These are phyloP conservation scores for Didymella segeticola DNA, from an alignment of 2,329 filamentous ascomycete species.

Conservation along the genomic window DNA sequence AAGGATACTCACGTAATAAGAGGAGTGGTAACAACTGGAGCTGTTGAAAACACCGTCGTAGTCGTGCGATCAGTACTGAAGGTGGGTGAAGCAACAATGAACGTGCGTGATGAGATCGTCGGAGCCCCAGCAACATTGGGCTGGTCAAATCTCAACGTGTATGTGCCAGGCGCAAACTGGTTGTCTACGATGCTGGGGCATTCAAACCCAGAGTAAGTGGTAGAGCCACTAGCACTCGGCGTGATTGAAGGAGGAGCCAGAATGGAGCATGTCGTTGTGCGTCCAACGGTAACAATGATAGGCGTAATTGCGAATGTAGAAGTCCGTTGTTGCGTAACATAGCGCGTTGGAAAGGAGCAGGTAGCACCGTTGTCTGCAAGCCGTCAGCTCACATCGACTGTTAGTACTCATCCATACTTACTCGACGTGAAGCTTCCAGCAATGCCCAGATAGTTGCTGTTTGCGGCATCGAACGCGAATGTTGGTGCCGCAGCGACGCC, in stretches of 20 bases:
- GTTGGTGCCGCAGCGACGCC: conserved; percentile 18
- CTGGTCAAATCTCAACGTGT: conserved; percentile 25
- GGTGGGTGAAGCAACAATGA: conserved; percentile 21
- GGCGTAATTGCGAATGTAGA: conserved; percentile 27
- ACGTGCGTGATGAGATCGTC: conserved; percentile 19
- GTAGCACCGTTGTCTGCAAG: conserved; percentile 15
- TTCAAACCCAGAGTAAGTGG: conserved; percentile 23
- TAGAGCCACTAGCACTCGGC: conserved; percentile 15
- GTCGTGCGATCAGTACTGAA: conserved; percentile 16
- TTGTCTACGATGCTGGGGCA: conserved; percentile 24
- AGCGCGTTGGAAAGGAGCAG: conserved; percentile 28
- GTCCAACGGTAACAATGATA: conserved; percentile 21
- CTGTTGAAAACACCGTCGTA: conserved; percentile 9
- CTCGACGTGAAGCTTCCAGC: conserved; percentile 21
- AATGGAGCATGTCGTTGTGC: conserved; percentile 21
- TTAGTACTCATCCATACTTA: background rate
- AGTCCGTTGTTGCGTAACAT: conserved; percentile 14
- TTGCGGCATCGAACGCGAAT: conserved; percentile 24
- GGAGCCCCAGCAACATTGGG: conserved; percentile 16
- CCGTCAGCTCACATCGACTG: background rate
- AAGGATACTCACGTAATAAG: conserved; percentile 15
- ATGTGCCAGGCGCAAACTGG: conserved; percentile 23
- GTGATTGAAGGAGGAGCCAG: conserved; percentile 22
- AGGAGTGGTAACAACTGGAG: conserved; percentile 3
- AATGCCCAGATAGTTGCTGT: conserved; percentile 21